These are phyloP conservation scores for Coniochaeta sp. DNA, from an alignment of 2,329 filamentous ascomycete species.

Conservation along the genomic window DNA sequence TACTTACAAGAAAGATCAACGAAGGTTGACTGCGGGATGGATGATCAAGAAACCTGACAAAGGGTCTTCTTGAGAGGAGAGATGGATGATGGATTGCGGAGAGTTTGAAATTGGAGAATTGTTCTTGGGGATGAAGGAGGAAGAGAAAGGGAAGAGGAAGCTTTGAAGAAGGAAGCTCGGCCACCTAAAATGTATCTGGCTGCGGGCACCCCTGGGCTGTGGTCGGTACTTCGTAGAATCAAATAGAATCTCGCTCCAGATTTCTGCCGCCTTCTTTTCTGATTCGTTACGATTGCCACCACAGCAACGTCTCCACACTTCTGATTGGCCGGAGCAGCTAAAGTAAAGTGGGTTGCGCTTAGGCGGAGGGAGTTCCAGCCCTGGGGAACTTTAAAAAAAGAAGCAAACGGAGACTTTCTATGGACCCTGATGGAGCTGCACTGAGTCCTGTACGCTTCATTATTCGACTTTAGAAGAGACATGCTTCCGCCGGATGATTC, in stretches of 20 bases:
- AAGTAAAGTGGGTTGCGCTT: slow-evolving; percentile 1
- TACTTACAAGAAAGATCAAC: slow-evolving; percentile 3
- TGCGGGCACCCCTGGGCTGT: slow-evolving; percentile 18
- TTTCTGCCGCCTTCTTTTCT: slow-evolving; percentile 18
- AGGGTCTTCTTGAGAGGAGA: slow-evolving; percentile 3
- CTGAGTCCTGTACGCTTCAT: background rate
- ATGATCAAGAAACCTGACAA: slow-evolving; percentile 1
- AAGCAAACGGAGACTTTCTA: background rate
- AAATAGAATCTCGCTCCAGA: slow-evolving; percentile 17
- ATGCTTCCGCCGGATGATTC: background rate
- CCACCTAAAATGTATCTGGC: slow-evolving; percentile 23
- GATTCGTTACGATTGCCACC: slow-evolving; percentile 12
- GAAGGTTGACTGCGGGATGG: background rate
- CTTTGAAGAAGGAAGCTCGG: slow-evolving; percentile 10
- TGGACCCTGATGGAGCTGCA: background rate
- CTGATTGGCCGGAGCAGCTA: slow-evolving; percentile 13
- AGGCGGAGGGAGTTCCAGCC: slow-evolving; percentile 1
- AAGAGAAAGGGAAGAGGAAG: slow-evolving; percentile 11
- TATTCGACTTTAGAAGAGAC: background rate
- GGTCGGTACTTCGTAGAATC: too few species aligned
- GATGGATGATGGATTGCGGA: background rate
- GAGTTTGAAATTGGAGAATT: background rate
- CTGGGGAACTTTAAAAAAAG: background rate
- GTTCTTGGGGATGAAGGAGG: background rate
- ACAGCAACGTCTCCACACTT: slow-evolving; percentile 7